These are phyloP conservation scores for Fusarium sp. DNA, from an alignment of 2,329 filamentous ascomycete genomes.

Conservation along the genomic window DNA sequence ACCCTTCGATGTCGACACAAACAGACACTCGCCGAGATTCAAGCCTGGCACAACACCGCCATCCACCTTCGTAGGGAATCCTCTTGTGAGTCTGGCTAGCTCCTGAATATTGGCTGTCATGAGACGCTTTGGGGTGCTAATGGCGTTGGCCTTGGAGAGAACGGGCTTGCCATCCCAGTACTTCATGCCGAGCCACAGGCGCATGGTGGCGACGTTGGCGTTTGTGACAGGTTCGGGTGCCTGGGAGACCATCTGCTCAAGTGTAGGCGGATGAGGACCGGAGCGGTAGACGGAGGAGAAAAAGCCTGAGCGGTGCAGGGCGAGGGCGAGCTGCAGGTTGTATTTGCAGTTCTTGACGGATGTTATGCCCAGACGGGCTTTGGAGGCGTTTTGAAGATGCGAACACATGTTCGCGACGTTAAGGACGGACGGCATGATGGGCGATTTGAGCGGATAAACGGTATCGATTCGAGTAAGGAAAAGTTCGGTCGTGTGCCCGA, in stretches of 20 bases:
- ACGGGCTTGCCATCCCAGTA: slow-evolving; percentile 90
- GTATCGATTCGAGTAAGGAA: not conserved
- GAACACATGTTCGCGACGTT: slow-evolving; percentile 87
- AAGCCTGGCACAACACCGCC: slow-evolving; percentile 81
- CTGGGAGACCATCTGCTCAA: slow-evolving; percentile 60
- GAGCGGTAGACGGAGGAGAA: slow-evolving; percentile 83
- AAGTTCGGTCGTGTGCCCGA: not conserved
- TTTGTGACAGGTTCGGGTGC: slow-evolving; percentile 73
- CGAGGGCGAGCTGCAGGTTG: slow-evolving; percentile 81
- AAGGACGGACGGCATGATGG: slow-evolving; percentile 67
- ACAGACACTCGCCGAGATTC: slow-evolving; percentile 85
- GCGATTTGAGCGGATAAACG: not conserved
- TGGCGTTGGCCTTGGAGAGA: slow-evolving; percentile 73
- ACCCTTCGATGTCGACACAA: slow-evolving; percentile 82
- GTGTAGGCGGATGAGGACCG: slow-evolving; percentile 69
- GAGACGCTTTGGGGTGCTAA: slow-evolving; percentile 82
- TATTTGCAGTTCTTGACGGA: slow-evolving; percentile 86
- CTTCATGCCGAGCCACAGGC: slow-evolving; percentile 91
- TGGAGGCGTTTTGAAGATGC: slow-evolving; percentile 90
- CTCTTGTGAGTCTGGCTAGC: slow-evolving; percentile 77
- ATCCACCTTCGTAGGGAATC: slow-evolving; percentile 69
- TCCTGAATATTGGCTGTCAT: slow-evolving; percentile 76
- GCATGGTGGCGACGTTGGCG: slow-evolving; percentile 79
- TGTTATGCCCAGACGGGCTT: slow-evolving; percentile 86
- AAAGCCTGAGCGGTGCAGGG: slow-evolving; percentile 87